Conservation (phyloP, 2,329 filamentous ascomycete species). For the Aureobasidium uvarum region DNA sequence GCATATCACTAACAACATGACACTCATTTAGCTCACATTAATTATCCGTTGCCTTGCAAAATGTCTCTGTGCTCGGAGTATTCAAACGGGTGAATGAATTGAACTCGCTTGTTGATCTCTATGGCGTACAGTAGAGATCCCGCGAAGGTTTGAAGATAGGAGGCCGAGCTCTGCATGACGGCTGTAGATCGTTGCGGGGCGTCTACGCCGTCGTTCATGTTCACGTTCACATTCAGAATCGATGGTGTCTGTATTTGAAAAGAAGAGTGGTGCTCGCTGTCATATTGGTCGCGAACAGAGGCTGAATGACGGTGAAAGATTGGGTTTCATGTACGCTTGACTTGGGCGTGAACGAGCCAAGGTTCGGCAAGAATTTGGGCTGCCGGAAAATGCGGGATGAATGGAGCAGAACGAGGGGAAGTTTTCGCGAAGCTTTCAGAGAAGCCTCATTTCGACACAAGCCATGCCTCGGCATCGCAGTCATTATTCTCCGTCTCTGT, state of each 20-base stretch:
- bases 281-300: neutral
- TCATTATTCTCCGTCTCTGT: neutral
- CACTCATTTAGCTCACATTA: constrained; percentile 9
- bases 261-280: neutral
- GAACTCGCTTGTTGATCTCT: neutral
- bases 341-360: constrained; percentile 4
- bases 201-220: neutral
- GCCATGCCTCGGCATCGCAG: neutral
- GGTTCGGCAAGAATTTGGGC: constrained; percentile 7
- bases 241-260: neutral
- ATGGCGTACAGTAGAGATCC: neutral
- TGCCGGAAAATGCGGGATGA: neutral
- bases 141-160: neutral
- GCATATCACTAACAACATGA: constrained; percentile 11
- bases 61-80: neutral
- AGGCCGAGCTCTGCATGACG: neutral
- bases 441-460: neutral
- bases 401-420: neutral
- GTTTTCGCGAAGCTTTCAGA: neutral
- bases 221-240: neutral
- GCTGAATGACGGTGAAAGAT: neutral
- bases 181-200: neutral
- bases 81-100: constrained; percentile 9
- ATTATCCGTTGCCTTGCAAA: neutral
- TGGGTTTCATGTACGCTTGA: neutral